Evolutionary conservation across 2,329 filamentous ascomycete species (phyloP).

Genomic region (Knufia petricola): DNA sequence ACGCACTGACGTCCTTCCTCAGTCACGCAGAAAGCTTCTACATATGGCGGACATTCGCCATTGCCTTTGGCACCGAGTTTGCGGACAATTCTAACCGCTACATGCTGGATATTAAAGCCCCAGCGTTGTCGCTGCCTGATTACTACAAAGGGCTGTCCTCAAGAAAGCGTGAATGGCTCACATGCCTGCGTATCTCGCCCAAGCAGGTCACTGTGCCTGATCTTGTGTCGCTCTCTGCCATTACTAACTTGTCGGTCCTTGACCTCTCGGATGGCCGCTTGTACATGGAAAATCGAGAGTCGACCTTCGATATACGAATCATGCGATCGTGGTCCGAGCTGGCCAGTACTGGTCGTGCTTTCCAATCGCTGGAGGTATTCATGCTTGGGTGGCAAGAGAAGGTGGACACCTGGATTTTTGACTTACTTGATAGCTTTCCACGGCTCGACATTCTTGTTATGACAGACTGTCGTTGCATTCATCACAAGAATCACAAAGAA

Average conservation of each 20-base stretch:
- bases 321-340: conserved; percentile 35
- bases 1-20: conserved; percentile 4
- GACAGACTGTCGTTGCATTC: conserved; percentile 26
- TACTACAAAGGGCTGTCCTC: conserved; percentile 31
- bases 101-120: conserved; percentile 25
- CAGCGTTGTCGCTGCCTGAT: conserved; percentile 26
- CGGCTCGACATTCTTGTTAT: conserved; percentile 29
- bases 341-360: conserved; percentile 24
- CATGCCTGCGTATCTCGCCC: conserved; percentile 28
- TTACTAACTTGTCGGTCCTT: conserved; percentile 33
- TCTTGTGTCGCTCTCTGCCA: conserved; percentile 30
- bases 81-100: conserved; percentile 24
- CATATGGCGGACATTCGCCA: conserved; percentile 36
- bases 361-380: conserved; percentile 32
- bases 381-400: conserved; percentile 28
- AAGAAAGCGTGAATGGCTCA: conserved; percentile 27
- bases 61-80: conserved; percentile 29
- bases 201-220: conserved; percentile 27
- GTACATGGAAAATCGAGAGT: conserved; percentile 14
- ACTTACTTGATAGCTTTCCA: conserved; percentile 29
- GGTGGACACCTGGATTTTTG: conserved; percentile 27
- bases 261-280: conserved; percentile 23
- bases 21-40: conserved; percentile 28
- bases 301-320: conserved; percentile 31
- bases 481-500: conserved; percentile 18